A percentile compares a stretch with the other conserved stretches of the same genome.
phyloP scores from a whole-genome alignment of 495 filamentous ascomycete genomes.

The Aspergillus heteromorphus region DNA sequence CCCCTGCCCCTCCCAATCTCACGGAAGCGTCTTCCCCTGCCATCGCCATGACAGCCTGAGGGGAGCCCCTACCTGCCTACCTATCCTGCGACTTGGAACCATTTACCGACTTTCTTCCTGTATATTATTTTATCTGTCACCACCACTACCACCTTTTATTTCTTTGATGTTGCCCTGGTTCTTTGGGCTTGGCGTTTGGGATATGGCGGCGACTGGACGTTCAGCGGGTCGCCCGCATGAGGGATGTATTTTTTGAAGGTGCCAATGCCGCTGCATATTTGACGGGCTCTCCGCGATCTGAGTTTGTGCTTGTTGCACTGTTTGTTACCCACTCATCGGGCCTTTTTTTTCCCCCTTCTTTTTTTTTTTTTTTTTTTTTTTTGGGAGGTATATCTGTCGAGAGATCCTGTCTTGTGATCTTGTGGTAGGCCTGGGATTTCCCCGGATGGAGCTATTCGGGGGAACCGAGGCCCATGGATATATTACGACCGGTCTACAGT shows the following conservation, averaged over 20 bases:
- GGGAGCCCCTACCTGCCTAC: background rate
- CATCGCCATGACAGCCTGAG: constrained; percentile 39
- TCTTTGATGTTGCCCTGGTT: constrained; percentile 1
- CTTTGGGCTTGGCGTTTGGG: constrained; percentile 2
- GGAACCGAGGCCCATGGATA: background rate
- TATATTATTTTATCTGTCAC: constrained; percentile 18
- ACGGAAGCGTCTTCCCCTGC: constrained; percentile 43
- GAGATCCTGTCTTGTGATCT: no score
- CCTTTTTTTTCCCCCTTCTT: no score
- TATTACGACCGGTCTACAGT: background rate
- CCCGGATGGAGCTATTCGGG: background rate
- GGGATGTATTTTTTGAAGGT: background rate
- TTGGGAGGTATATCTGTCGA: background rate
- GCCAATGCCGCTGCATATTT: background rate
- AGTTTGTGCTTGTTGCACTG: background rate
- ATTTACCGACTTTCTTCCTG: constrained; percentile 8
- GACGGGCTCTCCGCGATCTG: background rate
- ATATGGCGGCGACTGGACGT: constrained; percentile 5
- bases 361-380: background rate
- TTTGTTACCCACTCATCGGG: background rate
- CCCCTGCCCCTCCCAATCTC: constrained; percentile 35
- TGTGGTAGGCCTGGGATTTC: background rate
- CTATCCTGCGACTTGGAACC: background rate
- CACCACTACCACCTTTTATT: constrained; percentile 12
- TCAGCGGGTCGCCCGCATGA: constrained; percentile 5